Evolutionary conservation across 257 asterid species (phyloP).

Genomic region (Solanum acaule): DNA sequence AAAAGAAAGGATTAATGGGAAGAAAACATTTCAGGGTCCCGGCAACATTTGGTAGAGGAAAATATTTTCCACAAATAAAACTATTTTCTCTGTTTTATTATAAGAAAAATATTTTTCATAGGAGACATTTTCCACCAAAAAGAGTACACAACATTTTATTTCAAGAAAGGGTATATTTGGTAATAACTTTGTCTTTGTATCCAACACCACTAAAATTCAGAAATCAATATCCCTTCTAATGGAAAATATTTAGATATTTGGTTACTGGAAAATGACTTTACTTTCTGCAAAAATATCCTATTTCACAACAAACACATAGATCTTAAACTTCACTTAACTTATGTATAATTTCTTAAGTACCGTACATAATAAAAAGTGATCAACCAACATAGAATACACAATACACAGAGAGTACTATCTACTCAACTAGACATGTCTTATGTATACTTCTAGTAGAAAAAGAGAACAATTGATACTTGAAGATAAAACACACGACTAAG

Average conservation of each 20-base stretch:
- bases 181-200: not conserved
- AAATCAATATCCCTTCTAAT: not conserved
- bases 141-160: not conserved
- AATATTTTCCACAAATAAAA: too few relatives aligned
- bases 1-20: too few relatives aligned
- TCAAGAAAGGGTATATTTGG: not conserved
- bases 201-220: not conserved
- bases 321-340: not conserved
- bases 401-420: not conserved
- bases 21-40: too few relatives aligned
- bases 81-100: too few relatives aligned
- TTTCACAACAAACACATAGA: not conserved
- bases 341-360: too few relatives aligned
- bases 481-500: too few relatives aligned
- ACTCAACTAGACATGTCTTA: not conserved
- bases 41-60: too few relatives aligned
- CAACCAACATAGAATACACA: too few relatives aligned
- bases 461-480: not conserved
- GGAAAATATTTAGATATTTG: not conserved
- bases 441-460: fast-evolving
- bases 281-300: not conserved
- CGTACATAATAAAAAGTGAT: too few relatives aligned
- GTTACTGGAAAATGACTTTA: not conserved
- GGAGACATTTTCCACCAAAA: not conserved
- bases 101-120: not conserved